Conservation (phyloP, 495 filamentous ascomycete species). For the Jackrogersella multiformis region DNA sequence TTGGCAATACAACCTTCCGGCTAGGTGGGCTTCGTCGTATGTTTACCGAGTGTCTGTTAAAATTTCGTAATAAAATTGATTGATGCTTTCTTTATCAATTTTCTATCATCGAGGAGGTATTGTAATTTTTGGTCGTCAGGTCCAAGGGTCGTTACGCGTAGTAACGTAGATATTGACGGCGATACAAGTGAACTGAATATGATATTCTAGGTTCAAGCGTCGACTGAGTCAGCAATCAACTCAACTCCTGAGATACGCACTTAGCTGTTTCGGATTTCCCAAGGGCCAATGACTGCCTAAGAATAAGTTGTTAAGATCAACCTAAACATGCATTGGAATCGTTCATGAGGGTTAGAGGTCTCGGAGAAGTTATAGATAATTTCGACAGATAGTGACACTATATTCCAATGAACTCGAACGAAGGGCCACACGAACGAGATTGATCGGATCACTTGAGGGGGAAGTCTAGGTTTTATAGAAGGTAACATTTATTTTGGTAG, state of each 20-base stretch:
- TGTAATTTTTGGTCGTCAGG: background rate
- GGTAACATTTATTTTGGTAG: background rate
- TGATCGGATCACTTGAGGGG: background rate
- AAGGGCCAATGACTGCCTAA: background rate
- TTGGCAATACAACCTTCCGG: background rate
- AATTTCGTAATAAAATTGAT: background rate
- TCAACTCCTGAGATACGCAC: background rate
- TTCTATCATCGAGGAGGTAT: background rate
- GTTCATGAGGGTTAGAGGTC: background rate
- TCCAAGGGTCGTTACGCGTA: background rate
- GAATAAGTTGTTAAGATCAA: no score
- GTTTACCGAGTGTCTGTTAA: background rate
- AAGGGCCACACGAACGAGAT: background rate
- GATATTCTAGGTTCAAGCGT: no score
- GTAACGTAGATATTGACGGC: no score
- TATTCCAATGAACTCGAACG: background rate
- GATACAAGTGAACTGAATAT: background rate
- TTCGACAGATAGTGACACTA: no score
- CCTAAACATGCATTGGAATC: background rate
- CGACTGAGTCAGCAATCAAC: background rate
- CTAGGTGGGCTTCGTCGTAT: background rate
- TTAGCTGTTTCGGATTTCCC: background rate
- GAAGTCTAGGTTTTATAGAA: constrained; percentile 2
- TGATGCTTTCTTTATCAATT: background rate
- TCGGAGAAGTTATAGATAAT: background rate